Evolutionary conservation across 805 yeast species (phyloP), one percentile per base, ranked within the genome.

Genomic region (Yarrowia sp.): DNA sequence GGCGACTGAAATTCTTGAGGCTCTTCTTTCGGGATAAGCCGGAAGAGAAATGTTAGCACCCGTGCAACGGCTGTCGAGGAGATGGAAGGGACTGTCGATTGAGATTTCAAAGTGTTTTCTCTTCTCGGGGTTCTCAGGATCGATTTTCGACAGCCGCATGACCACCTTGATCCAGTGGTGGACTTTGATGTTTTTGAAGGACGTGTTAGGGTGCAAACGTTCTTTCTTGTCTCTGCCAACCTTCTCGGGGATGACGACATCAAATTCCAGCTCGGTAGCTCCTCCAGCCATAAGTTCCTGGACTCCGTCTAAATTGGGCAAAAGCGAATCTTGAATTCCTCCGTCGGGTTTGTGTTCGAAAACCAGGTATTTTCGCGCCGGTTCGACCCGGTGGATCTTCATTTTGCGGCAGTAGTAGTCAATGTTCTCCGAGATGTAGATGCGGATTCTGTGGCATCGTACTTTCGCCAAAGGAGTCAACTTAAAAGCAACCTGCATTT

Each of bases 101-200:
- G 90, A 85, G 46, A 94, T 88, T 75, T 94, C 99, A 71, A 88
- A 94, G 71, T 91, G 97, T 71, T 92, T 94, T 47, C 96, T 78
- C 70, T 89, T 89, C 24, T 67, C 65, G 22, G 73, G 71, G 59
- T 69, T 66, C 13, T 66, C 80, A 49, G 81, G 79, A 29, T 55
- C 61, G n/a, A 79, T 70, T 66, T 81, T 83, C 5, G 96, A 88
- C 38, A 94, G 77, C 58, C 98, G 77, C 59, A 94, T 75, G 65
- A 96, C 87, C 14, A 94, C 81, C 74, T 94, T 94, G 68, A 94
- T 85, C 97, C 99, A 94, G 74, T 94, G 99, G 69, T 89, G 93
- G 6, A 94, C 81, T 74, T 90, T 92, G 65, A 94, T 90, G 67
- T 84, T 85, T 22, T 81, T 83, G 67, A 81, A 86, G 2, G 89